These are phyloP conservation scores for Solanum stenotomum DNA, from an alignment of 257 asterid genomes.

Conservation along the genomic window DNA sequence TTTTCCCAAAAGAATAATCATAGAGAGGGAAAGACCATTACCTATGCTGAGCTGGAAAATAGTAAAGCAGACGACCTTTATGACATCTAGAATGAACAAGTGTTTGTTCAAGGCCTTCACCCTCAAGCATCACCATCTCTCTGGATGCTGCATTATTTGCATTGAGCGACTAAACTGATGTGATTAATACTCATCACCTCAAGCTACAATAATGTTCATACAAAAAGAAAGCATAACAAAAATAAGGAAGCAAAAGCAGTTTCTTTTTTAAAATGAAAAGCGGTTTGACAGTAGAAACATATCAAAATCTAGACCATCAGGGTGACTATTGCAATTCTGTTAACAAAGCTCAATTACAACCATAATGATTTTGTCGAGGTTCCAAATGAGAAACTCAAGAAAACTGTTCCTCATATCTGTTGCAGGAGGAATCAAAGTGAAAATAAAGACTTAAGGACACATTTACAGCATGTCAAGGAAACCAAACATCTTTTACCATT, in stretches of 20 bases:
- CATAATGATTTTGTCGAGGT: background rate
- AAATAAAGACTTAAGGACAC: background rate
- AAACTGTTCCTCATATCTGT: background rate
- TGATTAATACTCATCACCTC: background rate
- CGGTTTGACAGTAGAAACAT: background rate
- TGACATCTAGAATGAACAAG: constrained; percentile 76
- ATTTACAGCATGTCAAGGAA: background rate
- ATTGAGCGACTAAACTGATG: background rate
- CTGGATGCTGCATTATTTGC: constrained; percentile 33
- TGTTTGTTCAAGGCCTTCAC: constrained; percentile 51
- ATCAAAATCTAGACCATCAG: background rate
- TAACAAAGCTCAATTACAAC: background rate
- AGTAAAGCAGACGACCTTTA: constrained; percentile 89
- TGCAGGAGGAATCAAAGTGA: background rate
- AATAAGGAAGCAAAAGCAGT: background rate
- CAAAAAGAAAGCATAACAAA: background rate
- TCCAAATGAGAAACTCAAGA: background rate
- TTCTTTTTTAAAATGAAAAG: background rate
- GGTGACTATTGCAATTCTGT: background rate
- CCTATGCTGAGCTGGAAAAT: constrained; percentile 56
- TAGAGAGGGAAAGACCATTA: constrained; percentile 17
- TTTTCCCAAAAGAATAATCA: background rate
- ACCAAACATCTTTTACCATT: background rate
- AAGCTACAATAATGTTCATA: background rate
- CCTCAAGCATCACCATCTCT: constrained; percentile 25